Evolutionary conservation across 768 basidiomycete genomes (phyloP), one percentile per base, ranked within the genome.

Genomic region (Boletus rubropictus): DNA sequence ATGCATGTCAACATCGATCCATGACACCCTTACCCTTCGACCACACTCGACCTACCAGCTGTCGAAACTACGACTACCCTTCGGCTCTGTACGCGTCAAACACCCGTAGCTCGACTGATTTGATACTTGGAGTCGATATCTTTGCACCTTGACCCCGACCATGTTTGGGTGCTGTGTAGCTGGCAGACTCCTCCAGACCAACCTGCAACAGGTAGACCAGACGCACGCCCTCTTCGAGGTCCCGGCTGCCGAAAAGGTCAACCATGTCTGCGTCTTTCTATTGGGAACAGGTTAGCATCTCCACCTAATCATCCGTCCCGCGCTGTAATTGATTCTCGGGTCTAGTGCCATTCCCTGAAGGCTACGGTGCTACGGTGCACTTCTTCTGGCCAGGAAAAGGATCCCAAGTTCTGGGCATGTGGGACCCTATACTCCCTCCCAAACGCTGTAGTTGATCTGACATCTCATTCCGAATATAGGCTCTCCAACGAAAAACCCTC

Each of bases 401-500:
- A 3, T 91, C 89, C 53, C 89, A 89, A 62, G 64, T 92, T 22
- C 70, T 94, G 8, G 90, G 90, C 59, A 86, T 88, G 90, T 88
- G 55, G 58, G 86, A 48, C 12, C 43, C 14, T 17, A 20, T 25
- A 15, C 22, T 35, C 44, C 20, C 44, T 46, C 37, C 35, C 21
- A 21, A 39, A 9, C 14, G n/a, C n/a, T 12, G 15, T 15, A 12
- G n/a, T 6, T 5, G 31, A 50, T 31, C 6, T 25, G 7, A 12
- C 32, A 2, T 18, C 24, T 15, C 27, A 14, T 40, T 18, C 18
- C 31, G 14, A 25, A 39, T 4, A 31, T 53, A 92, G 89, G 82
- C 74, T 94, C 21, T 89, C 89, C 12, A 91, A 91, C 60, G 88
- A 90, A 27, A 91, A 91, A 61, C 89, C 89, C 0, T 89, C 88